Evolutionary conservation across 352 stramenopile species (phyloP).

Genomic region (Pythium aristosporum): DNA sequence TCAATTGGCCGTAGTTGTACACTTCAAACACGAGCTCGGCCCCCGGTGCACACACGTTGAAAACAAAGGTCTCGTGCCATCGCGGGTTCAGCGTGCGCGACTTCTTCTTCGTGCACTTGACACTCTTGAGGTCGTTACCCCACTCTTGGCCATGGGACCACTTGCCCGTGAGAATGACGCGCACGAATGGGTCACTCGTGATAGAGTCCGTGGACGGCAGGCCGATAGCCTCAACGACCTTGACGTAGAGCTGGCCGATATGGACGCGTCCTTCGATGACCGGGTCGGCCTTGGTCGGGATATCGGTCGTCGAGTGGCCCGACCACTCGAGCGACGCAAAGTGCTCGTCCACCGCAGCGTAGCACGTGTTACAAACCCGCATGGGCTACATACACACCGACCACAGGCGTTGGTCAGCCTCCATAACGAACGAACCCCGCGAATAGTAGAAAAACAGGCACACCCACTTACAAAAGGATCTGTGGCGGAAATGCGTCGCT

Average conservation of each 20-base stretch:
- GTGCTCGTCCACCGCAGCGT: constrained; percentile 80
- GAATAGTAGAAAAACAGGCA: neutral
- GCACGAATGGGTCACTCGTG: constrained; percentile 84
- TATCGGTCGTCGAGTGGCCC: constrained; percentile 66
- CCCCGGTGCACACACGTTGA: constrained; percentile 84
- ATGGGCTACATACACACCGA: constrained; percentile 49
- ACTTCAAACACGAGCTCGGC: constrained; percentile 81
- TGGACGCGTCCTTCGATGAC: constrained; percentile 82
- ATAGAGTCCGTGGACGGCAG: constrained; percentile 86
- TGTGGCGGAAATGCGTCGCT: constrained; percentile 74
- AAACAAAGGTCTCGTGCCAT: constrained; percentile 88
- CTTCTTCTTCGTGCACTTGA: constrained; percentile 87
- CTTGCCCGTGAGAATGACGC: constrained; percentile 80
- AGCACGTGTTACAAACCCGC: constrained; percentile 86
- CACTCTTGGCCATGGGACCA: constrained; percentile 86
- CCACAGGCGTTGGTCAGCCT: neutral
- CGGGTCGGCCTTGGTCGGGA: constrained; percentile 69
- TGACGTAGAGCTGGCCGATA: constrained; percentile 85
- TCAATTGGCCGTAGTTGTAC: constrained; percentile 84
- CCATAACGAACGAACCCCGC: neutral
- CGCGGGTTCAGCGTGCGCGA: constrained; percentile 82
- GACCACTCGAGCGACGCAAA: constrained; percentile 86
- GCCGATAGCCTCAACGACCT: constrained; percentile 83
- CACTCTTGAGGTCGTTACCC: constrained; percentile 76
- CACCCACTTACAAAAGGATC: constrained; percentile 70